These are phyloP conservation scores for Boletus rufocinnamomeus DNA, from an alignment of 768 basidiomycete genomes.

Conservation along the genomic window DNA sequence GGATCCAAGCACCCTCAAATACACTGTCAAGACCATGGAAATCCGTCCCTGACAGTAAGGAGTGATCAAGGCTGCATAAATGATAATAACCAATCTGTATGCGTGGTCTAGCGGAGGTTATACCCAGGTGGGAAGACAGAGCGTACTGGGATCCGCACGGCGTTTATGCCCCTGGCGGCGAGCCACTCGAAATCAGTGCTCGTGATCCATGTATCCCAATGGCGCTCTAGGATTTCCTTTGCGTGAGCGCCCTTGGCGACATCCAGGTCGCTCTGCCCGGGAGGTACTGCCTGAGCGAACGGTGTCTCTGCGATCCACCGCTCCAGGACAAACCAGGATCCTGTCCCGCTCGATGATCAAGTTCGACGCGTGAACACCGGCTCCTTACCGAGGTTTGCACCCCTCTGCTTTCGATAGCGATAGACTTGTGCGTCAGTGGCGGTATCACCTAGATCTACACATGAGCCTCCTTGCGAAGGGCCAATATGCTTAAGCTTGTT, in stretches of 20 bases:
- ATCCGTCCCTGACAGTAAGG: conserved; percentile 64
- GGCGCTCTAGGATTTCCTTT: conserved; percentile 44
- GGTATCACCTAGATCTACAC: conserved; percentile 9
- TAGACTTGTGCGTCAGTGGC: conserved; percentile 36
- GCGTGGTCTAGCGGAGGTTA: conserved; percentile 1
- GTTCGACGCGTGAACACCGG: conserved; percentile 1
- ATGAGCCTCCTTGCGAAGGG: conserved; percentile 1
- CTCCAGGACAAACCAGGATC: conserved; percentile 80
- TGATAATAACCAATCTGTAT: conserved; percentile 75
- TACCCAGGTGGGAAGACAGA: conserved; percentile 39
- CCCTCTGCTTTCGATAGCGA: conserved; percentile 71
- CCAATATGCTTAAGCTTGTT: conserved; percentile 17
- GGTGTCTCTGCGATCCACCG: conserved; percentile 69
- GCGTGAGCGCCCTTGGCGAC: conserved; percentile 56
- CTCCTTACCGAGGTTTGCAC: conserved; percentile 74
- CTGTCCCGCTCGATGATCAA: conserved; percentile 37
- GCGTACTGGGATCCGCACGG: conserved; percentile 63
- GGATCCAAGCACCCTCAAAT: conserved; percentile 67
- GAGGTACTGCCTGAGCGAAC: conserved; percentile 51
- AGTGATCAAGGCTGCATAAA: conserved; percentile 56
- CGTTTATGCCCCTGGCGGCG: conserved; percentile 52
- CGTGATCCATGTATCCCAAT: conserved; percentile 58
- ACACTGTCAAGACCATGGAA: conserved; percentile 53
- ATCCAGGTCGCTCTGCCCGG: conserved; percentile 69
- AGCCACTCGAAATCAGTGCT: conserved; percentile 59